Conservation (phyloP, 129 eudicot genomes). For the Gnaphalium uliginosum region DNA sequence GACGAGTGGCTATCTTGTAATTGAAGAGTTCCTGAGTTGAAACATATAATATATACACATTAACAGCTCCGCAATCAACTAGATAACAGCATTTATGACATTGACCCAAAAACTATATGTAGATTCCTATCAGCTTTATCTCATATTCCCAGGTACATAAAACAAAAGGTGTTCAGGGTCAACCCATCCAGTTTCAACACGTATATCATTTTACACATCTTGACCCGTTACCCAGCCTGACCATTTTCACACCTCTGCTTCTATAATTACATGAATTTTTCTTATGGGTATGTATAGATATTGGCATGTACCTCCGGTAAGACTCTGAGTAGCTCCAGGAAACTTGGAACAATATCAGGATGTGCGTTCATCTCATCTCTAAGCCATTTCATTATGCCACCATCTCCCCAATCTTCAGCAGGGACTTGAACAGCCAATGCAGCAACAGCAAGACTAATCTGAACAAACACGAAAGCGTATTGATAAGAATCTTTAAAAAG, state of each 20-base stretch:
- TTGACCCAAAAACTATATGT: slow-evolving; percentile 20
- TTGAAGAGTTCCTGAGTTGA: slow-evolving; percentile 76
- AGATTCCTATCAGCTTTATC: background rate
- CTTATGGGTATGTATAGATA: background rate
- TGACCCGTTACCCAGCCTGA: background rate
- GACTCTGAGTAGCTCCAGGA: slow-evolving; percentile 90
- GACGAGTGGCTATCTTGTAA: slow-evolving; percentile 96
- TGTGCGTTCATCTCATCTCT: slow-evolving; percentile 83
- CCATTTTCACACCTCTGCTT: background rate
- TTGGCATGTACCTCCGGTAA: slow-evolving; percentile 77
- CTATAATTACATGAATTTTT: background rate
- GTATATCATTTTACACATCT: background rate
- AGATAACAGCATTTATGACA: slow-evolving; percentile 17
- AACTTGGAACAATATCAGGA: slow-evolving; percentile 83
- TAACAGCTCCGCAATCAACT: slow-evolving; percentile 4
- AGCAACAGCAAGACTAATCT: slow-evolving; percentile 99
- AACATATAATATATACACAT: slow-evolving; percentile 19
- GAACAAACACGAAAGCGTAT: slow-evolving; percentile 24
- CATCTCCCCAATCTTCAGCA: slow-evolving; percentile 98
- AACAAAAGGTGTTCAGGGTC: background rate
- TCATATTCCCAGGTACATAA: too few relatives aligned
- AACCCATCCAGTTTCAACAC: background rate
- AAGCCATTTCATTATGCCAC: slow-evolving; percentile 89
- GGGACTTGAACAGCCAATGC: slow-evolving; percentile 99
- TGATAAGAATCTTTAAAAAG: background rate